Evolutionary conservation across 1,139 yeast genomes (phyloP), one percentile per base, ranked within the genome.

Genomic region (Taphrina flavorubra): DNA sequence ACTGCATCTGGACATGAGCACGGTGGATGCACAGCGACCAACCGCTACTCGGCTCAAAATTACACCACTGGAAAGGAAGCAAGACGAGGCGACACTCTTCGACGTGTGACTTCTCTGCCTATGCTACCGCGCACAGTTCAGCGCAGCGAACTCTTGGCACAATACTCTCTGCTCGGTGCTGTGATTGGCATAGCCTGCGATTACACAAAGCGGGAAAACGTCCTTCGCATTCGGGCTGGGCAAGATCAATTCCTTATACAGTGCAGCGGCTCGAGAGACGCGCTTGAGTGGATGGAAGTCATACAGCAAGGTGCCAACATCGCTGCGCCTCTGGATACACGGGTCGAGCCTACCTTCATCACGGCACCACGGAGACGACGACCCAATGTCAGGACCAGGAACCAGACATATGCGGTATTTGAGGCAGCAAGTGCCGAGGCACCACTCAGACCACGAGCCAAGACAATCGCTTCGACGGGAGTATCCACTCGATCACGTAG

Each of bases 211-310:
- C 81, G 82, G 64, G 80, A 82, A 18, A 81, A 84, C 75, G 87
- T 85, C 0, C 77, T 89, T 59, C 79, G 95, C 58, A 74, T 89
- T 20, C 82, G 94, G 37, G 81, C 85, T 14, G 94, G 89, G 76
- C 84, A 84, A 60, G 90, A 87, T 76, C 95, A 89, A 76, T 80
- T 87, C 66, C 77, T 89, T 68, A 72, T 89, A 10, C 82, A 83
- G 63, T 87, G 87, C 72, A 78, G 79, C 42, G 81, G 84, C 8
- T 82, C 82, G 71, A 16, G 51, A 34, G 86, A 84, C 40, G 81
- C 87, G 77, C 82, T 89, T 61, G 86, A 85, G 58, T 89, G 94
- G 94, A 81, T 87, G 73, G 75, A 77, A 53, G 78, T 78, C 36
- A 68, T 81, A 42, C 81, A 79, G 68, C 78, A 76, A 70, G 82